phyloP scores from a whole-genome alignment of 306 rosid genomes.

The Pueraria montana region DNA sequence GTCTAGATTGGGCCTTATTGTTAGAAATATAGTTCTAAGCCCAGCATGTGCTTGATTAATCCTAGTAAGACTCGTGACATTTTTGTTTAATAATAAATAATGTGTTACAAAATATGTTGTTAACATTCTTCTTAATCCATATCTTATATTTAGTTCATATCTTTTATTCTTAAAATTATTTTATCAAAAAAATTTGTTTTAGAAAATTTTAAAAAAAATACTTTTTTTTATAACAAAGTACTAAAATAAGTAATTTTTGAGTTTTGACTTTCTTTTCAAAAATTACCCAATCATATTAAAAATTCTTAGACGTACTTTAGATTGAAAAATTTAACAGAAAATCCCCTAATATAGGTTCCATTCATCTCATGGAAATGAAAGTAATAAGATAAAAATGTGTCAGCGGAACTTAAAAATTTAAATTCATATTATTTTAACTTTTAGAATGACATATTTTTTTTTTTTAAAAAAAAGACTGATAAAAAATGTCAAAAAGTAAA shows the following conservation, averaged over 20 bases:
- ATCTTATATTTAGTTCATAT: background rate
- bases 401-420: too few species aligned
- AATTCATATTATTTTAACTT: too few species aligned
- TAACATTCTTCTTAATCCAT: background rate
- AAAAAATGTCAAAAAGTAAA: too few species aligned
- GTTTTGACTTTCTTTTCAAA: background rate
- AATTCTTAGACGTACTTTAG: background rate
- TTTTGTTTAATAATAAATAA: background rate
- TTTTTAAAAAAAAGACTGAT: too few species aligned
- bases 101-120: background rate
- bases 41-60: background rate
- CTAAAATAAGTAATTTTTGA: background rate
- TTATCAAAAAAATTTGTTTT: background rate
- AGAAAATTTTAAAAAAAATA: background rate
- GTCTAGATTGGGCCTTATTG: background rate
- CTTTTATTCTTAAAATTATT: background rate
- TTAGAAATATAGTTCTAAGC: background rate
- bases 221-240: background rate
- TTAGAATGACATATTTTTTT: too few species aligned
- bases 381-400: too few species aligned
- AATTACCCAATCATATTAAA: background rate
- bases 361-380: too few species aligned
- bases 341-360: too few species aligned
- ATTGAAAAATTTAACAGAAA: too few species aligned
- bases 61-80: background rate